A percentile compares a stretch with the other conserved stretches of the same genome.
These are phyloP conservation scores for Thamnidium elegans DNA, from an alignment of 192 early-diverging fungal species.

Conservation along the genomic window DNA sequence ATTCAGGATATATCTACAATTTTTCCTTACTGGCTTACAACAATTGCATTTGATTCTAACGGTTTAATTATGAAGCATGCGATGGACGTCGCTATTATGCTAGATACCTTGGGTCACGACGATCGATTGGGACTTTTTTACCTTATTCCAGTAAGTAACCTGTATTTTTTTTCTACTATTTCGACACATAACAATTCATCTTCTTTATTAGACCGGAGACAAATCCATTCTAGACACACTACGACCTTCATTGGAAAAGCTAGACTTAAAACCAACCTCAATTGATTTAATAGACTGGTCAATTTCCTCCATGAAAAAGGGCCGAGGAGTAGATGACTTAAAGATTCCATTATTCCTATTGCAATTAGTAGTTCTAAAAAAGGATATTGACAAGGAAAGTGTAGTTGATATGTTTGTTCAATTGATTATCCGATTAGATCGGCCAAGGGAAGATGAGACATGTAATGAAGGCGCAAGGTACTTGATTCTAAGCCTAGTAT, in stretches of 20 bases:
- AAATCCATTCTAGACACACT: constrained; percentile 21
- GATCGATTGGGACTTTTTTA: constrained; percentile 9
- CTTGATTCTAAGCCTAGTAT: constrained; percentile 19
- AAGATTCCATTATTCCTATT: constrained; percentile 26
- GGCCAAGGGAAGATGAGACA: neutral
- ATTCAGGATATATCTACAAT: neutral
- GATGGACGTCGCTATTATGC: constrained; percentile 28
- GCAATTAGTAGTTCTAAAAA: constrained; percentile 16
- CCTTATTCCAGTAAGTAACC: constrained; percentile 18
- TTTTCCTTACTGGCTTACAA: constrained; percentile 25
- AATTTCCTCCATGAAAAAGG: neutral
- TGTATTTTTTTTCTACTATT: neutral
- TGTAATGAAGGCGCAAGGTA: constrained; percentile 14
- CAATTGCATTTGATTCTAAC: constrained; percentile 22
- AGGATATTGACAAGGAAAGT: neutral
- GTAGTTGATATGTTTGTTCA: constrained; percentile 19
- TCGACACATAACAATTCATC: neutral
- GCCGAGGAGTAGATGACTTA: constrained; percentile 5
- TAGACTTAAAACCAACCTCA: constrained; percentile 21
- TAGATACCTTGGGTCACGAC: constrained; percentile 27
- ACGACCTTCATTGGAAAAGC: constrained; percentile 20
- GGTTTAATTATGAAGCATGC: constrained; percentile 29
- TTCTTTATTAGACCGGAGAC: constrained; percentile 12
- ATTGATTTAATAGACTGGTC: constrained; percentile 30
- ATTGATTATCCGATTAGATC: constrained; percentile 18